Evolutionary conservation across 225 moss, liverwort and hornwort genomes (phyloP), one percentile per base, ranked within the genome.

Genomic region (Polytrichum commune): DNA sequence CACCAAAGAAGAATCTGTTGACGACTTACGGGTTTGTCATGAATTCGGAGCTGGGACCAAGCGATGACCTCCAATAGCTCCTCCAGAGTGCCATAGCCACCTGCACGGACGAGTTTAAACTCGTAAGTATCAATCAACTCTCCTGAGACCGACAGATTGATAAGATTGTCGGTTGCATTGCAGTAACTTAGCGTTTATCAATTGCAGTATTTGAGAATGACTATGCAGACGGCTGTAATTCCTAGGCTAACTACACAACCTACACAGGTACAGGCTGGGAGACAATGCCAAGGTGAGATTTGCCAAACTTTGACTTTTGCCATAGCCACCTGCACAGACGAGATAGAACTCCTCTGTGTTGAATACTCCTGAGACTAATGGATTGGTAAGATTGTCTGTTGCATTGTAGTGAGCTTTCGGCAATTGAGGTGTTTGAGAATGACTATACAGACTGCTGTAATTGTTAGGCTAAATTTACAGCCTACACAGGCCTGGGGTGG

Each of bases 51-150:
- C 35, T 93, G 93, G 32, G 89, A 89, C 93, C 93, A 93, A 0
- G 93, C 91, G 46, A 93, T 93, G 64, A 91, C 91, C 76, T 93
- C 93, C 6, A 91, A 77, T 69, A 93, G 76, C 81, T 93, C 93
- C 66, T 93, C 93, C 75, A 93, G 72, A 16, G 93, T 93, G 72
- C 93, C 93, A 75, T 90, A 93, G 27, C 93, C 93, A 26, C 93
- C 93, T 96, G 81, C 74, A 64, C 5, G 19, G 29, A 24, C 25
- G 18, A 65, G 16, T 32, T 32, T 32, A 32, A 46, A 3, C 54
- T 7, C 24, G 0, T 1, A 5, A 0, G 8, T 24, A 30, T 18
- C 53, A 8, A 16, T 6, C 3, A 58, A 19, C 18, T 19, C n/a
- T 25, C n/a, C 8, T n/a, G 8, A n/a, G 22, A 25, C 60, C 22